Evolutionary conservation across 2,329 filamentous ascomycete species (phyloP).

Genomic region (Xylaria sp.): DNA sequence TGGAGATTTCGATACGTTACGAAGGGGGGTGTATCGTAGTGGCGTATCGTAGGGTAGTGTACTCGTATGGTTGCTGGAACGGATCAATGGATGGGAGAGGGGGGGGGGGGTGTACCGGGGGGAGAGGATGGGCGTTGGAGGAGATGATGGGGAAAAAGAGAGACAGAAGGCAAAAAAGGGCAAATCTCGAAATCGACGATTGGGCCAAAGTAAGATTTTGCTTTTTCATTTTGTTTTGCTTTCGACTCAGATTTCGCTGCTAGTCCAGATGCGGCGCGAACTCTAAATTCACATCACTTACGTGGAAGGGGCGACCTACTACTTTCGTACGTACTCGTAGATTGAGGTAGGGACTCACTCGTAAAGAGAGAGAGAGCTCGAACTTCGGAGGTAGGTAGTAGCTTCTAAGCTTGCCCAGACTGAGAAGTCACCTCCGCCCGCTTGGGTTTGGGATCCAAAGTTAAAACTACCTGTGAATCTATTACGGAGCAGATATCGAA

Average conservation of each 20-base stretch:
- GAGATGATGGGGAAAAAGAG: constrained; percentile 6
- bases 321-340: too few species aligned
- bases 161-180: not conserved
- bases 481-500: too few species aligned
- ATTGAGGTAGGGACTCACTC: too few species aligned
- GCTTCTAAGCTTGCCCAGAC: too few species aligned
- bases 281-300: not conserved
- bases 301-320: not conserved
- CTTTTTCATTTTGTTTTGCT: too few species aligned
- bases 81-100: not conserved
- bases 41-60: not conserved
- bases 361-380: too few species aligned
- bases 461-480: too few species aligned
- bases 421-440: too few species aligned
- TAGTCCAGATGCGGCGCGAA: constrained; percentile 11
- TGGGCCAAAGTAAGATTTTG: not conserved
- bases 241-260: constrained; percentile 7
- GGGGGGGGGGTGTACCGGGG: not conserved
- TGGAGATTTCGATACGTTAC: not conserved
- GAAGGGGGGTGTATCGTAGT: not conserved
- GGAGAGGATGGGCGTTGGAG: constrained; percentile 4
- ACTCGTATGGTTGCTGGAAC: too few species aligned
- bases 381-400: too few species aligned
- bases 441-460: too few species aligned
- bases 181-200: constrained; percentile 14